A percentile compares a stretch with the other conserved stretches of the same genome.
Conservation (phyloP, 1,284 basidiomycete species). For the Malassezia furfur region DNA sequence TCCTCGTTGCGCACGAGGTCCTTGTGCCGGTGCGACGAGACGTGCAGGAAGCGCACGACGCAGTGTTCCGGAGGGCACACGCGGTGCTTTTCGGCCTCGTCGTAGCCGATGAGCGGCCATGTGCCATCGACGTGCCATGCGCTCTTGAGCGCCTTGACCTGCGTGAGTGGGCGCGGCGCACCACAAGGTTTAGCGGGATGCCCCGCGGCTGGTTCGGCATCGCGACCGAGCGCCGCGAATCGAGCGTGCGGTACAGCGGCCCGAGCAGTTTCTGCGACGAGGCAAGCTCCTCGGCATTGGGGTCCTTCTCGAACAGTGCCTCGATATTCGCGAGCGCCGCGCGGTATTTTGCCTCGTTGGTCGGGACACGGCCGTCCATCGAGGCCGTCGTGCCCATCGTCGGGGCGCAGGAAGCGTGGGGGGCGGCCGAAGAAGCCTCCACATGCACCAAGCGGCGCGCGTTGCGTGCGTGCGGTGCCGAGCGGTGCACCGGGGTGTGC, state of each 20-base stretch:
- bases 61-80: conserved; percentile 4
- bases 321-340: neutral
- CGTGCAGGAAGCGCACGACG: conserved; percentile 3
- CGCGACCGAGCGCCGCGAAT: neutral
- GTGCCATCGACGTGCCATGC: conserved; percentile 15
- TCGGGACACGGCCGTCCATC: neutral
- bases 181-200: conserved; percentile 12
- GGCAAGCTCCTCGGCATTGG: conserved; percentile 11
- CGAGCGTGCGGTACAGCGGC: conserved; percentile 2
- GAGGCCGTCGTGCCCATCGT: neutral
- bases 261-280: neutral
- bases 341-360: neutral
- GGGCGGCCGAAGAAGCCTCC: no score
- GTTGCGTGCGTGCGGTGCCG: no score
- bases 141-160: conserved; percentile 12
- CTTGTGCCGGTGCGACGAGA: conserved; percentile 12
- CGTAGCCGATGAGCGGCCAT: conserved; percentile 17
- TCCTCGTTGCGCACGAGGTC: conserved; percentile 4
- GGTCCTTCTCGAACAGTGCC: neutral
- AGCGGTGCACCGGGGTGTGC: no score
- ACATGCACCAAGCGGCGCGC: no score
- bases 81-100: conserved; percentile 11
- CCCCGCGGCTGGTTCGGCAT: conserved; percentile 2
- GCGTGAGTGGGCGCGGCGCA: neutral
- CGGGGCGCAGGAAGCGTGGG: no score